Conservation (phyloP, 2,329 filamentous ascomycete species). For the Colletotrichum orchidophilum region DNA sequence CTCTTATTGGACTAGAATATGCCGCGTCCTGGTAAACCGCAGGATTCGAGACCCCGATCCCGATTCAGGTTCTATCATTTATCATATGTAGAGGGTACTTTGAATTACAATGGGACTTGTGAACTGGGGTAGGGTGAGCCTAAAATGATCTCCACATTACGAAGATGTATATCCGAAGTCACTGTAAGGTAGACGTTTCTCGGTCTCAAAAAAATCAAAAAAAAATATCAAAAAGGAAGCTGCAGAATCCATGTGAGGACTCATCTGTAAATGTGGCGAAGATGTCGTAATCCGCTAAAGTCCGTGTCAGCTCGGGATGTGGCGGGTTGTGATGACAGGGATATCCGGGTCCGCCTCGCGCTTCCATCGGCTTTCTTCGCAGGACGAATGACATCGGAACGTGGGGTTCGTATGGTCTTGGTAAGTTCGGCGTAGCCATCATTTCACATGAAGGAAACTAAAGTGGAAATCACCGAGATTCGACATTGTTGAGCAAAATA, state of each 20-base stretch:
- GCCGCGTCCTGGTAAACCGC: neutral
- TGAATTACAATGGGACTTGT: neutral
- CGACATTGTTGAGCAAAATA: neutral
- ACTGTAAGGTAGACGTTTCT: neutral
- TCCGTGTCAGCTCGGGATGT: neutral
- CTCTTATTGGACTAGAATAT: neutral
- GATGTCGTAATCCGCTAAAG: neutral
- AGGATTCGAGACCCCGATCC: neutral
- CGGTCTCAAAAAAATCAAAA: neutral
- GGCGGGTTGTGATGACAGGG: neutral
- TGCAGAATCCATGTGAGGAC: neutral
- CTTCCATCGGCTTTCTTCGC: neutral
- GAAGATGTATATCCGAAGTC: neutral
- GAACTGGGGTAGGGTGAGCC: neutral
- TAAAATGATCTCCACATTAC: neutral
- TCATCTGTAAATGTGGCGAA: neutral
- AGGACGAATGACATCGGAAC: neutral
- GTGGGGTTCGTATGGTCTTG: neutral
- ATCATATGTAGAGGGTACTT: neutral
- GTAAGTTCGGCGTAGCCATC: neutral
- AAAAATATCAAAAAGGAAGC: neutral
- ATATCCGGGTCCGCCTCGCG: neutral
- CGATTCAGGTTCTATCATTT: neutral
- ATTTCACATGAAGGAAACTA: neutral
- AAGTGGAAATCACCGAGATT: neutral